Base-by-base conservation (phyloP, 495 filamentous ascomycete genomes). In the Aspergillus cristatus region DNA sequence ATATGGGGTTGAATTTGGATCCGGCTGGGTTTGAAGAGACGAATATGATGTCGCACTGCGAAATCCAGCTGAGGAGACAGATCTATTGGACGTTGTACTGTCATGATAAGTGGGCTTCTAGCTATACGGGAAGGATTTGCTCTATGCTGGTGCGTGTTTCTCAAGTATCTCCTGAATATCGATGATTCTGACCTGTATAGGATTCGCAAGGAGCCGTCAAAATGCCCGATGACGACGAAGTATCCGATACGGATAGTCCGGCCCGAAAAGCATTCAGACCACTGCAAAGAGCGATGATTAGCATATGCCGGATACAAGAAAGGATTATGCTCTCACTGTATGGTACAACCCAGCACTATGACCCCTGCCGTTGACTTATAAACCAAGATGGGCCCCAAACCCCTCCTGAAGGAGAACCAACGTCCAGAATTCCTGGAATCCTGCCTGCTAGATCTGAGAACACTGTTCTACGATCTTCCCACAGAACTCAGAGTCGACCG, bases 71-170 rank as follows among this genome's bases (percentile, higher is more conserved):
- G 3, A 38, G 37, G 24, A 13, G 37, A n/a, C 37, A 38, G 18
- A 31, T 38, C 3, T 38, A 31, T 18, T 38, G 37, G 37, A 24
- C 37, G 2, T 35, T 57, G 2, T 57, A 57, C 37, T 57, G 50
- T 25, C 46, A 53, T 41, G 55, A 59, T 32, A 60, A 60, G 25
- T 22, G 57, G 18, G 42, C 50, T 7, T 50, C 56, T 3, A 51
- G 53, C 25, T 60, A 60, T 38, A 54, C 51, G 6, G 56, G 56
- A 1, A 37, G 56, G 15, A 51, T 57, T 7, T 60, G 56, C 28
- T 57, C 56, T 5, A 43, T 60, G 32, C 32, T 57, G 40, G 55
- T 59, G 48, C 34, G 41, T 33, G 18, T 3, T 32, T 5, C 18
- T 2, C 12, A 1, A 18, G 1, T 2, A 3, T 20, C 18, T 14